Evolutionary conservation across 768 basidiomycete species (phyloP).

Genomic region (Calvatia gigantea): DNA sequence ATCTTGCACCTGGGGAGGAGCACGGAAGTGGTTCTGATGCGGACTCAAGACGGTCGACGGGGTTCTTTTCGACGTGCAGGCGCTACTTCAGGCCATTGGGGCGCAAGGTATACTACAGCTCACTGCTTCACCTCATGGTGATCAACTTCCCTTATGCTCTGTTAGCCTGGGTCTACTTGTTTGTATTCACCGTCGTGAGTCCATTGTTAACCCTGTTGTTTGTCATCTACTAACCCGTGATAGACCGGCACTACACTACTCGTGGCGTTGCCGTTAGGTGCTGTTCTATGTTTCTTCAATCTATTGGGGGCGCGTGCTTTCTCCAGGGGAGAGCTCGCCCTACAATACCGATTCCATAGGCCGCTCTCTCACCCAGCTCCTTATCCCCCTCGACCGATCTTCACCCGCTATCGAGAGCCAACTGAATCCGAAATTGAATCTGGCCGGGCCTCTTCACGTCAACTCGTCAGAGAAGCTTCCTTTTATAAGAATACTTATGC

Average conservation of each 20-base stretch:
- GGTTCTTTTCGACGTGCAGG: constrained; percentile 39
- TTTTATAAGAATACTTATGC: constrained; percentile 82
- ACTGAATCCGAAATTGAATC: constrained; percentile 48
- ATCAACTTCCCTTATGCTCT: constrained; percentile 80
- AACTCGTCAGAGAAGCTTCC: constrained; percentile 53
- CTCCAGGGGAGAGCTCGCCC: constrained; percentile 67
- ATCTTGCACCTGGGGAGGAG: constrained; percentile 12
- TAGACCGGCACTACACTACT: constrained; percentile 78
- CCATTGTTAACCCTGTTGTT: not conserved
- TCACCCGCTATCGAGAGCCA: constrained; percentile 56
- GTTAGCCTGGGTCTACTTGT: constrained; percentile 74
- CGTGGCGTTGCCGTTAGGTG: constrained; percentile 76
- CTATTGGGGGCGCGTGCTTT: constrained; percentile 71
- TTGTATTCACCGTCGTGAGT: constrained; percentile 77
- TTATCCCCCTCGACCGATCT: constrained; percentile 70
- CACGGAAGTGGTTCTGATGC: not conserved
- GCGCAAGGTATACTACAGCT: constrained; percentile 54
- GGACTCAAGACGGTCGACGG: constrained; percentile 7
- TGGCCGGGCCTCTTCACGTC: constrained; percentile 24
- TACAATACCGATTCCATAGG: constrained; percentile 69
- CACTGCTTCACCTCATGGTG: constrained; percentile 66
- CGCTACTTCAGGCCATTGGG: constrained; percentile 65
- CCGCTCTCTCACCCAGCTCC: constrained; percentile 62
- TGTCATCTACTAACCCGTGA: not conserved
- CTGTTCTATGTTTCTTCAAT: constrained; percentile 73